Conservation (phyloP, 306 rosid genomes). For the Myrica gale region DNA sequence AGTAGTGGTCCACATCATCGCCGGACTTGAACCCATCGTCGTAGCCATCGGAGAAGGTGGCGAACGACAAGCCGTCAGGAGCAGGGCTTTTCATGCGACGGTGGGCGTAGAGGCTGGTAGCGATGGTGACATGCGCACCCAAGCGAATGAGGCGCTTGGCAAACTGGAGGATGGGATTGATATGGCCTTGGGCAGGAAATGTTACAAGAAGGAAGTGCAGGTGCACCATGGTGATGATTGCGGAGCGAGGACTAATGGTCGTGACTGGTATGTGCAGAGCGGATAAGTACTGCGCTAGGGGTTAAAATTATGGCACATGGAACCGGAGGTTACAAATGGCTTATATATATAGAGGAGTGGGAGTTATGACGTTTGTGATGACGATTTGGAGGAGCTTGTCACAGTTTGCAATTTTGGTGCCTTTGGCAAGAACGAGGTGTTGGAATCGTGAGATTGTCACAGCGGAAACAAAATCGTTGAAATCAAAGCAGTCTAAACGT, state of each 20-base stretch:
- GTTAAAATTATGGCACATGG: too few relatives aligned
- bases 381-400: not conserved
- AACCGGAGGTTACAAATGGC: too few relatives aligned
- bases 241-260: too few relatives aligned
- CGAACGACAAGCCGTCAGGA: constrained; percentile 13
- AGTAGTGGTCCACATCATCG: not conserved
- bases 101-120: constrained; percentile 15
- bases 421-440: too few relatives aligned
- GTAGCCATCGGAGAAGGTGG: constrained; percentile 44
- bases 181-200: constrained; percentile 41
- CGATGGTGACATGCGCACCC: constrained; percentile 30
- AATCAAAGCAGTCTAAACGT: too few relatives aligned
- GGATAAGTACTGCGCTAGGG: too few relatives aligned
- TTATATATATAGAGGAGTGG: not conserved
- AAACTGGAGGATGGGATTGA: constrained; percentile 39
- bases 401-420: not conserved
- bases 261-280: too few relatives aligned
- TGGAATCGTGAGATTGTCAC: too few relatives aligned
- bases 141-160: constrained; percentile 33
- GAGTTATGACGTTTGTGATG: constrained; percentile 30
- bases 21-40: constrained; percentile 25
- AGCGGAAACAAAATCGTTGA: too few relatives aligned
- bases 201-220: constrained; percentile 23
- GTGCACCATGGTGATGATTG: constrained; percentile 16
- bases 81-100: constrained; percentile 21